phyloP scores from a whole-genome alignment of 1,284 basidiomycete genomes.

The Ustilago curta region DNA sequence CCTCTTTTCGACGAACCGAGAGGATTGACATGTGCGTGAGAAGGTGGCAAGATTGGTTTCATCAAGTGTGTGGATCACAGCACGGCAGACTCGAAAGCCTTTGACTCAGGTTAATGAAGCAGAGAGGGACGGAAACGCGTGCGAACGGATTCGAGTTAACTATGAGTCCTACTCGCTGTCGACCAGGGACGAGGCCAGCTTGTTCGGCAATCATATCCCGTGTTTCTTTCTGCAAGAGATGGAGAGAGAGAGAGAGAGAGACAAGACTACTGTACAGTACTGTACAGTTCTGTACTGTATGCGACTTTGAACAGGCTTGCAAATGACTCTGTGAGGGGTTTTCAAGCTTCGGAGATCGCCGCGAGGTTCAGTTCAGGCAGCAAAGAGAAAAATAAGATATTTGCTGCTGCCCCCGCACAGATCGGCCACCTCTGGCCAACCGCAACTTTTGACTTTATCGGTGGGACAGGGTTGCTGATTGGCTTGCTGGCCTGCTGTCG shows the following conservation, averaged over 20 bases:
- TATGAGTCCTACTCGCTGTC: too few species aligned
- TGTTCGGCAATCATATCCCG: not conserved
- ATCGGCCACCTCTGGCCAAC: not conserved
- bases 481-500: not conserved
- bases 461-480: constrained; percentile 2
- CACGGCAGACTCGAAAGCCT: not conserved
- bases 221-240: not conserved
- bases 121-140: not conserved
- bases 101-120: not conserved
- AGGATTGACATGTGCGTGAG: too few species aligned
- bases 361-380: not conserved
- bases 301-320: too few species aligned
- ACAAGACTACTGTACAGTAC: too few species aligned
- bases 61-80: too few species aligned
- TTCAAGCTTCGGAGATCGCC: constrained; percentile 6
- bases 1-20: too few species aligned
- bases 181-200: too few species aligned
- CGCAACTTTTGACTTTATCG: not conserved
- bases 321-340: too few species aligned
- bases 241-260: too few species aligned
- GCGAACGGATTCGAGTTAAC: not conserved
- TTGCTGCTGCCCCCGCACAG: constrained; percentile 4
- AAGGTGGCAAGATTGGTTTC: too few species aligned
- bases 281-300: too few species aligned
- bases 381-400: not conserved